phyloP scores from a whole-genome alignment of 371 early-diverging fungal species.

The Syncephalastrum contaminatum region DNA sequence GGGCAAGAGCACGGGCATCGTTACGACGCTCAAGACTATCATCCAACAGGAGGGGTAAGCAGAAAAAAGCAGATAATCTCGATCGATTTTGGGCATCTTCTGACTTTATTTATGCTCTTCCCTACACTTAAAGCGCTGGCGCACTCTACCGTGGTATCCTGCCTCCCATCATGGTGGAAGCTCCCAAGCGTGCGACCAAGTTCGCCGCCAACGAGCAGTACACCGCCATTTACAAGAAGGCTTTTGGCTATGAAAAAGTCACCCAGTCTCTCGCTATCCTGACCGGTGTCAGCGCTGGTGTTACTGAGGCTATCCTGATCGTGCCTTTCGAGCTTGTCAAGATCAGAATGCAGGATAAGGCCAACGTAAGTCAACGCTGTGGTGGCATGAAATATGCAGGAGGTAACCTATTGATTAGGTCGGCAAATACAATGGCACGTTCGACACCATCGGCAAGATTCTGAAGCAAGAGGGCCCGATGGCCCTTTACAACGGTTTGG shows the following conservation, averaged over 20 bases:
- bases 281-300: slow-evolving; percentile 93
- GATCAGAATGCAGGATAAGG: slow-evolving; percentile 88
- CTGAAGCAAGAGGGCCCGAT: slow-evolving; percentile 70
- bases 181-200: slow-evolving; percentile 97
- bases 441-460: slow-evolving; percentile 76
- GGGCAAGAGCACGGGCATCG: slow-evolving; percentile 46
- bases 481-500: slow-evolving; percentile 92
- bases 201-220: slow-evolving; percentile 95
- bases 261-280: slow-evolving; percentile 77
- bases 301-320: slow-evolving; percentile 91
- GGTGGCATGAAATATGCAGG: neutral
- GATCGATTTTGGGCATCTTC: slow-evolving; percentile 1
- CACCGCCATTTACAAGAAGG: slow-evolving; percentile 63
- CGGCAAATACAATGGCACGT: slow-evolving; percentile 75
- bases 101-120: neutral
- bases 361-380: slow-evolving; percentile 51
- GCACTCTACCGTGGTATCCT: slow-evolving; percentile 93
- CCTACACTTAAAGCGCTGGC: slow-evolving; percentile 44
- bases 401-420: slow-evolving; percentile 34
- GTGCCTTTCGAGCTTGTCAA: slow-evolving; percentile 95
- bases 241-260: slow-evolving; percentile 71
- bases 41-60: slow-evolving; percentile 88
- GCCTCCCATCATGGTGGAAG: slow-evolving; percentile 97
- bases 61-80: too few species aligned
- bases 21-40: slow-evolving; percentile 62